Evolutionary conservation across 1,139 yeast genomes (phyloP).

Genomic region (Candida sanyaensis): DNA sequence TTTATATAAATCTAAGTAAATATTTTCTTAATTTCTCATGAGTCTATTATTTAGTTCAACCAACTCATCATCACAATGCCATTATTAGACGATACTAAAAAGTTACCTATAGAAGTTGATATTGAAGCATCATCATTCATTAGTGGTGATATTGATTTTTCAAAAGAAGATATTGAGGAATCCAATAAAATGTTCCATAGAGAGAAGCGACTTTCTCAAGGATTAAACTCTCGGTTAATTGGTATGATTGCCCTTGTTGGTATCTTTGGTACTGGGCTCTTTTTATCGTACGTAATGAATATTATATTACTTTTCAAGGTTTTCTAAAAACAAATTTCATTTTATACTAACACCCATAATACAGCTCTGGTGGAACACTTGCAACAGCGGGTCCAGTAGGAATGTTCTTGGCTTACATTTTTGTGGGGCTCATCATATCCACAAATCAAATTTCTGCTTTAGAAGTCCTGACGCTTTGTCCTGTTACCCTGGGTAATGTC

Average conservation of each 20-base stretch:
- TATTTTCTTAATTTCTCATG: too few species aligned
- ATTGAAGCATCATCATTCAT: not conserved
- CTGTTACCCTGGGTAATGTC: slow-evolving; percentile 26
- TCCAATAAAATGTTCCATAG: slow-evolving; percentile 10
- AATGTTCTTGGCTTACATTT: slow-evolving; percentile 18
- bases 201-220: slow-evolving; percentile 13
- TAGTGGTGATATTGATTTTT: not conserved
- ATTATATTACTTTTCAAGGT: not conserved
- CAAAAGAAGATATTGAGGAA: slow-evolving; percentile 6
- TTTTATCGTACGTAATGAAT: not conserved
- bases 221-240: slow-evolving; percentile 28
- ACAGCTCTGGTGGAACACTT: slow-evolving; percentile 19
- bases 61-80: not conserved
- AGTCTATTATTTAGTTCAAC: too few species aligned
- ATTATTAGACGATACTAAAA: not conserved
- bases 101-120: not conserved
- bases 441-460: slow-evolving; percentile 25
- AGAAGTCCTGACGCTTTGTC: slow-evolving; percentile 30
- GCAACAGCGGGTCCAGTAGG: slow-evolving; percentile 20
- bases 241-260: slow-evolving; percentile 33
- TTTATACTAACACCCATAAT: not conserved
- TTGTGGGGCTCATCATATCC: slow-evolving; percentile 21
- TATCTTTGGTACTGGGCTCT: slow-evolving; percentile 25
- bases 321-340: not conserved
- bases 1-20: too few species aligned